A percentile compares a stretch with the other conserved stretches of the same genome.
Evolutionary conservation across 176 grass and related monocot genomes (phyloP).

Genomic region (Typha latifolia): DNA sequence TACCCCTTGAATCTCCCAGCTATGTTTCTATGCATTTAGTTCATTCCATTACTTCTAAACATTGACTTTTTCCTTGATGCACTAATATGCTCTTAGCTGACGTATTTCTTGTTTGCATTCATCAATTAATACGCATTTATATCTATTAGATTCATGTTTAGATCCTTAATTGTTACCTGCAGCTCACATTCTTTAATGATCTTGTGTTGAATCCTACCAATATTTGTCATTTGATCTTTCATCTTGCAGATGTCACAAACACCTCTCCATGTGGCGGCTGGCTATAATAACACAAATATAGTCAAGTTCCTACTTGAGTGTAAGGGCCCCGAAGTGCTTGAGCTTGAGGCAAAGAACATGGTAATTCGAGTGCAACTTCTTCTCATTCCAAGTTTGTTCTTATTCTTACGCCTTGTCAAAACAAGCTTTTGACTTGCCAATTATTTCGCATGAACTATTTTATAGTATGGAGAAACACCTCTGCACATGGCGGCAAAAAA

Average conservation of each 20-base stretch:
- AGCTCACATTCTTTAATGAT: neutral
- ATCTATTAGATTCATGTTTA: too few relatives aligned
- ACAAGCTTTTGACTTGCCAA: slow-evolving; percentile 16
- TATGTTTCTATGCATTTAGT: too few relatives aligned
- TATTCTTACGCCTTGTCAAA: slow-evolving; percentile 2
- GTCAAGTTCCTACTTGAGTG: slow-evolving; percentile 74
- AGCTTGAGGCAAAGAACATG: slow-evolving; percentile 89
- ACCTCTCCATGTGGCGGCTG: slow-evolving; percentile 81
- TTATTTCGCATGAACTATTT: slow-evolving; percentile 11
- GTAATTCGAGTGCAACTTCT: slow-evolving; percentile 34
- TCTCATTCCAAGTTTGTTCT: neutral
- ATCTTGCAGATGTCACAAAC: slow-evolving; percentile 77
- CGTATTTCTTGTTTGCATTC: too few relatives aligned
- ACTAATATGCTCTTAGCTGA: too few relatives aligned
- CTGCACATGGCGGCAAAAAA: slow-evolving; percentile 93
- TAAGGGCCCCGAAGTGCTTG: slow-evolving; percentile 39
- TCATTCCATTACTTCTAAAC: too few relatives aligned
- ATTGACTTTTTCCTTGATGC: too few relatives aligned
- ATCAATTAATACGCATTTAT: too few relatives aligned
- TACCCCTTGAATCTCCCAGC: too few relatives aligned
- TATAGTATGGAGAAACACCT: slow-evolving; percentile 94
- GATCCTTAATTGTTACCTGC: too few relatives aligned
- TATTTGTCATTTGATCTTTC: slow-evolving; percentile 10
- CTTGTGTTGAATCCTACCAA: slow-evolving; percentile 7
- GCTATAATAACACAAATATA: slow-evolving; percentile 55